phyloP scores from a whole-genome alignment of 306 rosid species.

The Aeschynomene evenia region DNA sequence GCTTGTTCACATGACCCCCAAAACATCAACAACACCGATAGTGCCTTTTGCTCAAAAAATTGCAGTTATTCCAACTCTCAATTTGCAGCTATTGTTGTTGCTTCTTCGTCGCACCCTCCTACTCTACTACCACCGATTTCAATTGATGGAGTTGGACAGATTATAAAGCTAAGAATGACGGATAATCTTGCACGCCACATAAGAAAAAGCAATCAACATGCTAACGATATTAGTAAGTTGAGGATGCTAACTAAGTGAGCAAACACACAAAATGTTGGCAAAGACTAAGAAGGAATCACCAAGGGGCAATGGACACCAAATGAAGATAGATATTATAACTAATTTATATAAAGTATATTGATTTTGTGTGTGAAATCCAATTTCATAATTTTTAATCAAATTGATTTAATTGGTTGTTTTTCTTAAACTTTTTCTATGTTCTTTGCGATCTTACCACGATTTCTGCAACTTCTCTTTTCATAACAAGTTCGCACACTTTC shows the following conservation, averaged over 20 bases:
- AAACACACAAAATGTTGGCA: neutral
- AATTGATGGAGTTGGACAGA: conserved; percentile 16
- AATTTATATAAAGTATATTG: no score
- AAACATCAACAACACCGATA: neutral
- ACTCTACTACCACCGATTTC: neutral
- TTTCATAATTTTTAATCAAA: no score
- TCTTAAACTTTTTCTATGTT: no score
- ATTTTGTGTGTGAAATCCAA: no score
- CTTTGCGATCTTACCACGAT: no score
- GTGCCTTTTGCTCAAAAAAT: neutral
- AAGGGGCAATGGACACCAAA: conserved; percentile 64
- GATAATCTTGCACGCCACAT: conserved; percentile 13
- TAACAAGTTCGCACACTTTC: no score
- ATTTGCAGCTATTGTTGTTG: neutral
- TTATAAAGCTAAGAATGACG: neutral
- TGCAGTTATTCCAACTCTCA: neutral
- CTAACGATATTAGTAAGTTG: neutral
- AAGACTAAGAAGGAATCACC: conserved; percentile 7
- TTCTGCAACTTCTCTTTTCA: no score
- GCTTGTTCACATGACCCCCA: conserved; percentile 28
- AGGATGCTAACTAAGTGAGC: neutral
- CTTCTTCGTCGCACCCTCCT: neutral
- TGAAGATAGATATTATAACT: conserved; percentile 51
- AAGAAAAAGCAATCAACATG: neutral
- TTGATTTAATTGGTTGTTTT: no score